phyloP scores from a whole-genome alignment of 2,329 filamentous ascomycete genomes.

The Apiospora saccharicola region DNA sequence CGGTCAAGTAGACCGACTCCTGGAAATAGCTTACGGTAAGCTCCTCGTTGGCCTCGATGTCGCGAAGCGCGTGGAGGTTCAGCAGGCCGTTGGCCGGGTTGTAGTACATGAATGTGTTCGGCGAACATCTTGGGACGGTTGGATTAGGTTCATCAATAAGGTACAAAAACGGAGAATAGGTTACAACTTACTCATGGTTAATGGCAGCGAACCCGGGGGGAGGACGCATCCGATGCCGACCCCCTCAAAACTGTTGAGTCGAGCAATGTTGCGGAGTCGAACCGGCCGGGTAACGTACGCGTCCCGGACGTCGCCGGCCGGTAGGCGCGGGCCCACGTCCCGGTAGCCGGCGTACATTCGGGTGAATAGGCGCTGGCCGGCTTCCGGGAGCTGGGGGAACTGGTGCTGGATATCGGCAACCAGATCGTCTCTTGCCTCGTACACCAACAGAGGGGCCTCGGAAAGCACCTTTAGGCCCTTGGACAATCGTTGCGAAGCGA shows the following conservation, averaged over 20 bases:
- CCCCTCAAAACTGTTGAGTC: background rate
- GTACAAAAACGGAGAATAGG: background rate
- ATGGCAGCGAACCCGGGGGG: background rate
- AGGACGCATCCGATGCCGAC: background rate
- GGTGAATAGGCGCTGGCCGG: background rate
- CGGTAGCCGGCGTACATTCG: background rate
- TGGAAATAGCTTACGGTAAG: background rate
- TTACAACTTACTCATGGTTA: background rate
- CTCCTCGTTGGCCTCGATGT: background rate
- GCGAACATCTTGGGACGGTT: background rate
- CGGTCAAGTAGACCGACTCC: background rate
- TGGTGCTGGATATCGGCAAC: background rate
- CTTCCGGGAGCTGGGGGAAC: background rate
- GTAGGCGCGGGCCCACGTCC: background rate
- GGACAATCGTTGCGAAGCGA: fast-evolving
- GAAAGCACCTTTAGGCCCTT: background rate
- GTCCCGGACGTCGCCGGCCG: background rate
- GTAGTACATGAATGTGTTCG: background rate
- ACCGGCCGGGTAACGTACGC: background rate
- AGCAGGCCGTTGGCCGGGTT: background rate
- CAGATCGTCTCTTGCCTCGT: background rate
- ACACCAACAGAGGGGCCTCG: background rate
- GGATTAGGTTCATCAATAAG: background rate
- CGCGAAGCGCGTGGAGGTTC: background rate
- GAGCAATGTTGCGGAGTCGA: background rate